Evolutionary conservation across 2,329 filamentous ascomycete species (phyloP).

Genomic region (Cryphonectria nitschkei): DNA sequence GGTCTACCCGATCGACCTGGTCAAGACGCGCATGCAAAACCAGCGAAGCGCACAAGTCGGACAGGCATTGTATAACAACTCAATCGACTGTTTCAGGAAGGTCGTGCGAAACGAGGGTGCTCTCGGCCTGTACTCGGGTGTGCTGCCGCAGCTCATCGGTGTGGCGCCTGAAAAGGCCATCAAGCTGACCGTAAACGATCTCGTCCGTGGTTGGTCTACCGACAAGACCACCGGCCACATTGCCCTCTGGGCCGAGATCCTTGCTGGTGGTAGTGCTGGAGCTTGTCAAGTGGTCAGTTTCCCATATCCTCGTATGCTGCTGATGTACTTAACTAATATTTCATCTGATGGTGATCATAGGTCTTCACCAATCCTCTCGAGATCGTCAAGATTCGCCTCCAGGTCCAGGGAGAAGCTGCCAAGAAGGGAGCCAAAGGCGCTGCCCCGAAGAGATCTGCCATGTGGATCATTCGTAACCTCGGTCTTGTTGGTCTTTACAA

Average conservation of each 20-base stretch:
- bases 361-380: conserved; percentile 97
- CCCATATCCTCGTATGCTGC: too few relatives aligned
- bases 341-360: conserved; percentile 45
- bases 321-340: conserved; percentile 10
- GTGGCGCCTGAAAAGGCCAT: conserved; percentile 99
- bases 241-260: conserved; percentile 69
- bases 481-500: conserved; percentile 96
- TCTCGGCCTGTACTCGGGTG: conserved; percentile 88
- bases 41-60: conserved; percentile 83
- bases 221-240: conserved; percentile 77
- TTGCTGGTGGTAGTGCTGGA: conserved; percentile 88
- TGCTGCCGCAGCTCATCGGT: conserved; percentile 91
- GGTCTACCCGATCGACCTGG: conserved; percentile 98
- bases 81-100: conserved; percentile 91
- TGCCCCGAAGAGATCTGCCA: conserved; percentile 84
- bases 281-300: conserved; percentile 90
- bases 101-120: conserved; percentile 92
- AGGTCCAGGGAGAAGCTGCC: conserved; percentile 94
- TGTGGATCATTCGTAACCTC: conserved; percentile 97
- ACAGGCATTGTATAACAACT: conserved; percentile 94
- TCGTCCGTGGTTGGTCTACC: conserved; percentile 77
- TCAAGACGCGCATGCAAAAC: conserved; percentile 99
- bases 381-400: conserved; percentile 98
- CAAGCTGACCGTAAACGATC: conserved; percentile 96
- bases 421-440: conserved; percentile 69